Base-by-base conservation (phyloP, 1,139 yeast genomes). In the Taphrina populina region DNA sequence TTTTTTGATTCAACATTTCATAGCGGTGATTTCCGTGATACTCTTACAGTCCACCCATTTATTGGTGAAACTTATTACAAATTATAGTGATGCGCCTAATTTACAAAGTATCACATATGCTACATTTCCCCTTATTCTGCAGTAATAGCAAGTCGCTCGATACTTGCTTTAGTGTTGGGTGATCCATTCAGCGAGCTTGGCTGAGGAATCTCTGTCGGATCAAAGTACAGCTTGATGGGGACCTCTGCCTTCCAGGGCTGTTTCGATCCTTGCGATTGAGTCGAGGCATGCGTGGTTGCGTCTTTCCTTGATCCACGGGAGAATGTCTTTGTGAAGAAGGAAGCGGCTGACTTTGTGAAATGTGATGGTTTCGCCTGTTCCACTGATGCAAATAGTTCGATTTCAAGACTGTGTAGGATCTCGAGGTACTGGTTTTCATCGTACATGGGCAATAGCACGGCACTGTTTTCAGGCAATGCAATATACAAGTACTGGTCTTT, bases 401-500 rank as follows among this genome's bases (percentile, higher is more conserved):
- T 39, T 26, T 49, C 40, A 23, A 49, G 46, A 13, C 21, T 23
- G 29, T 49, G 54, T 15, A 49, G 39, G 15, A 39, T 49, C 26
- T 49, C 54, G 46, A 49, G 44, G 39, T 37, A 49, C 21, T 39
- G 54, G 24, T 49, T 49, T 24, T 40, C 54, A 20, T 49, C 54
- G 36, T 32, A 49, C 54, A 49, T 49, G 39, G 54, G 46, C 36
- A 37, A 24, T 26, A 49, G 46, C 21, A 29, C 26, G 21, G 54
- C 32, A 30, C 39, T 37, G 35, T 49, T 33, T 23, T 49, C 54
- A 19, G 54, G 54, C 23, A 49, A 33, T 30, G 54, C 54, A 21
- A 49, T 49, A 32, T 49, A 49, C 40, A 49, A 24, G 54, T 49
- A 49, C 46, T 49, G 54, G 20, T 49, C 54, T 32, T 49, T 49